phyloP scores from a whole-genome alignment of 2,329 filamentous ascomycete species.

The Arthrobotrys entomopaga region DNA sequence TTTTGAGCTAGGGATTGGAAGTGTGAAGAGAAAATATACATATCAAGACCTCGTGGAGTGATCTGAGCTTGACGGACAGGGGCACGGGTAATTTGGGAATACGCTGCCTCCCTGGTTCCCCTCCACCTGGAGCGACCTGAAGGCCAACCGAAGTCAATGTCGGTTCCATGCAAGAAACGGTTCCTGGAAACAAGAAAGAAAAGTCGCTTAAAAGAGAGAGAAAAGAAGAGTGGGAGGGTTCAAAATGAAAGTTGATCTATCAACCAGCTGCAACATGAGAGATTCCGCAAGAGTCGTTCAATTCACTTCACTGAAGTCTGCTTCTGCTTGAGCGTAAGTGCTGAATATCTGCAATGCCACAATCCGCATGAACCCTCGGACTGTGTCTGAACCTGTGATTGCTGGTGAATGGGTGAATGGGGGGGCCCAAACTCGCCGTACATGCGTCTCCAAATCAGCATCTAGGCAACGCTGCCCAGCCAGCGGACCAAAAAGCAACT shows the following conservation, averaged over 20 bases:
- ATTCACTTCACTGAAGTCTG: too few species aligned
- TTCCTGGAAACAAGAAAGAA: conserved; percentile 5
- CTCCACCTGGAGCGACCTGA: neutral
- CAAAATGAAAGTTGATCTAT: neutral
- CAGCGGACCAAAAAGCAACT: conserved; percentile 43
- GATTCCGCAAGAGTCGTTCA: neutral
- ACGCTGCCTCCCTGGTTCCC: too few species aligned
- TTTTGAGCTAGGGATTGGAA: conserved; percentile 20
- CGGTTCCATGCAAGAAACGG: conserved; percentile 10
- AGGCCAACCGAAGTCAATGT: neutral
- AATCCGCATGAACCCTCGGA: conserved; percentile 14
- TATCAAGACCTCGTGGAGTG: conserved; percentile 6
- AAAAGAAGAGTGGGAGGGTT: too few species aligned
- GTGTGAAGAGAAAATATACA: too few species aligned
- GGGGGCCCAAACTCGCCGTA: conserved; percentile 37
- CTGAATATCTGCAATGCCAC: conserved; percentile 8
- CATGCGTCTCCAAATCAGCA: conserved; percentile 20
- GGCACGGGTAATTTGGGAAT: conserved; percentile 44
- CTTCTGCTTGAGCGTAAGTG: too few species aligned
- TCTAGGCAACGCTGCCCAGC: conserved; percentile 42
- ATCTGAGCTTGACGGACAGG: conserved; percentile 39
- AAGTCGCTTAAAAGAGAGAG: neutral
- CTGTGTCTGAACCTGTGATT: conserved; percentile 11
- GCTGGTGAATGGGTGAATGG: conserved; percentile 1
- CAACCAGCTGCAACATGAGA: neutral